Evolutionary conservation across 179 eudicot genomes (phyloP).

Genomic region (Corrigiola litoralis): DNA sequence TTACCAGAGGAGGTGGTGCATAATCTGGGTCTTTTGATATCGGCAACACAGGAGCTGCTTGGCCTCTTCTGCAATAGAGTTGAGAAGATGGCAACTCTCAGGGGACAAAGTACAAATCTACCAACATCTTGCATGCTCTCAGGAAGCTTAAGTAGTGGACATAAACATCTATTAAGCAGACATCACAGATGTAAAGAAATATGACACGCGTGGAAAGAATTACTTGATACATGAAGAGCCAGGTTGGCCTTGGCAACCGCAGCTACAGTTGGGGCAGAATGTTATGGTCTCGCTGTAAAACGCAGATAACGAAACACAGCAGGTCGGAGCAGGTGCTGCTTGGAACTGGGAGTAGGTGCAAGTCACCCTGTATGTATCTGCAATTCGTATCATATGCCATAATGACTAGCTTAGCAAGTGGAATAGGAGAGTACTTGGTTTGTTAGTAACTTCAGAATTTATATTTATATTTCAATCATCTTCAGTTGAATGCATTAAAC

Average conservation of each 20-base stretch:
- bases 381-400: conserved; percentile 1
- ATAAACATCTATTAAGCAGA: neutral
- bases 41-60: conserved; percentile 33
- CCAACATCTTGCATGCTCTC: too few species aligned
- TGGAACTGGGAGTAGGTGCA: conserved; percentile 72
- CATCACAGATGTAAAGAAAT: neutral
- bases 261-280: conserved; percentile 67
- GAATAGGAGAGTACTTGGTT: too few species aligned
- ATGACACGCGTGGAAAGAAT: neutral
- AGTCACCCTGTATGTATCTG: conserved; percentile 68
- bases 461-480: too few species aligned
- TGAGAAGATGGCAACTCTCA: neutral
- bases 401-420: neutral
- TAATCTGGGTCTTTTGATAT: conserved; percentile 36
- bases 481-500: too few species aligned
- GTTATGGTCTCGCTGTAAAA: conserved; percentile 62
- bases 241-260: conserved; percentile 62
- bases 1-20: conserved; percentile 42
- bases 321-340: conserved; percentile 66
- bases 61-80: conserved; percentile 38
- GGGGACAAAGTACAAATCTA: too few species aligned
- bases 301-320: conserved; percentile 89
- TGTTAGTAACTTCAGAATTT: too few species aligned
- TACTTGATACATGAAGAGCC: conserved; percentile 61
- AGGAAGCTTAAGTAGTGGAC: neutral